Percentiles rank a stretch among this genome's conserved stretches.
Evolutionary conservation across 1,284 basidiomycete species (phyloP).

Genomic region (Cutaneotrichosporon cutaneum): DNA sequence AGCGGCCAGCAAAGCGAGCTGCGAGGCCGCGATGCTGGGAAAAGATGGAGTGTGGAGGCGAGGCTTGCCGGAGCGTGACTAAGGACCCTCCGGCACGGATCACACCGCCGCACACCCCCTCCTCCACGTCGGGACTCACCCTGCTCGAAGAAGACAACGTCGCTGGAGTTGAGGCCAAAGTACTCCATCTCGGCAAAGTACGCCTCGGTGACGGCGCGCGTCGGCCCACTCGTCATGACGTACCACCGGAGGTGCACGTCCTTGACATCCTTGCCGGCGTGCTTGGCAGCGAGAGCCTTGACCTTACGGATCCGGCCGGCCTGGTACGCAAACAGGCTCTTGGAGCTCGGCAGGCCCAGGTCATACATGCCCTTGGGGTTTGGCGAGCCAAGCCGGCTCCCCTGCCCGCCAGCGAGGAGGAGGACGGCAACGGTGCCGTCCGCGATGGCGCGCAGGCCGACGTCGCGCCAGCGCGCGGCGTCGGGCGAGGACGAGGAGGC

Average conservation of each 20-base stretch:
- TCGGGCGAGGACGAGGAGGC: constrained; percentile 64
- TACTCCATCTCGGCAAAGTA: constrained; percentile 77
- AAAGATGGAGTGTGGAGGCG: neutral
- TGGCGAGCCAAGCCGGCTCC: constrained; percentile 85
- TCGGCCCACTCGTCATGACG: constrained; percentile 98
- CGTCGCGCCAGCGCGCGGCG: constrained; percentile 66
- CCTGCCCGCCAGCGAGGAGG: constrained; percentile 97
- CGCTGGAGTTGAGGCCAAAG: constrained; percentile 78
- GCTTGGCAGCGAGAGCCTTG: constrained; percentile 68
- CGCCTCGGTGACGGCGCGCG: constrained; percentile 76
- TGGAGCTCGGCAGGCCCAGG: constrained; percentile 87
- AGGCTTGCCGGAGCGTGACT: neutral
- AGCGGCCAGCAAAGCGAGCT: neutral
- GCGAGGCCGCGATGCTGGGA: neutral
- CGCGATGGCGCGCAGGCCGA: constrained; percentile 78
- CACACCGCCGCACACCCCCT: neutral
- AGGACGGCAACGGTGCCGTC: constrained; percentile 84
- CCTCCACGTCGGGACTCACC: constrained; percentile 58
- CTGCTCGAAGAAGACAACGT: constrained; percentile 96
- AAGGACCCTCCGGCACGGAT: neutral
- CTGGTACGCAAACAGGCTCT: constrained; percentile 94
- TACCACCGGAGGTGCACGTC: constrained; percentile 84
- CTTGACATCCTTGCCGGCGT: constrained; percentile 58
- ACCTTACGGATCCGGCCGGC: constrained; percentile 88
- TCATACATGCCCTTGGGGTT: constrained; percentile 98